phyloP scores from a whole-genome alignment of 495 filamentous ascomycete species.

The Neurospora hispaniola region DNA sequence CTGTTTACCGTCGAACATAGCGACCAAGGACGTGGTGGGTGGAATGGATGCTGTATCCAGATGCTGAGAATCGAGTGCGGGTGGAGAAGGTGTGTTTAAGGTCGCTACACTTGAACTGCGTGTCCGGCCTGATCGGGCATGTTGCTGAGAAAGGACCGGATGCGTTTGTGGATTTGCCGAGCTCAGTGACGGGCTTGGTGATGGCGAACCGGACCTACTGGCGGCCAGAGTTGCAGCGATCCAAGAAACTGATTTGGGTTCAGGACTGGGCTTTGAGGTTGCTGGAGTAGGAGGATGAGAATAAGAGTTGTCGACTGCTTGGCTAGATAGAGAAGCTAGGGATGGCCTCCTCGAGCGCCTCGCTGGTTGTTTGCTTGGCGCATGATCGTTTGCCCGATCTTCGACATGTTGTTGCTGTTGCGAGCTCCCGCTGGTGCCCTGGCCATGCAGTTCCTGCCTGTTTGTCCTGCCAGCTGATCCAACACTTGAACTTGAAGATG shows the following conservation, averaged over 20 bases:
- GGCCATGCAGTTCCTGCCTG: background rate
- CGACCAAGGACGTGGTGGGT: constrained; percentile 47
- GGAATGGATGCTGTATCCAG: constrained; percentile 45
- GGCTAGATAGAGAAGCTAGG: background rate
- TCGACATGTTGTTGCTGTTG: background rate
- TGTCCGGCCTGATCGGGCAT: constrained; percentile 10
- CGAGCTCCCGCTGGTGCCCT: background rate
- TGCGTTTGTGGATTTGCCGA: constrained; percentile 19
- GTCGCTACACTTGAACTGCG: constrained; percentile 16
- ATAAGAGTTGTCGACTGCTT: background rate
- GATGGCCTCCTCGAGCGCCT: background rate
- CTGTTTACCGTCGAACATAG: constrained; percentile 45
- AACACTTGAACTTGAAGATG: background rate
- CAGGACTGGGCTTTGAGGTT: background rate
- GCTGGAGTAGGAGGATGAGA: background rate
- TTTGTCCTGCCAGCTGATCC: background rate
- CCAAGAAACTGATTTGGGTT: constrained; percentile 36
- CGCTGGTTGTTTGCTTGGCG: background rate
- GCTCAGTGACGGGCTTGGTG: background rate
- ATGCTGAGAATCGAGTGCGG: constrained; percentile 15
- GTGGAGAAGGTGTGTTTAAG: constrained; percentile 3
- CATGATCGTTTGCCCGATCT: background rate
- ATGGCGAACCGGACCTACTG: constrained; percentile 37
- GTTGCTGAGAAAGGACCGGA: constrained; percentile 3
- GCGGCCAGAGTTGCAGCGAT: constrained; percentile 47